phyloP scores from a whole-genome alignment of 2,329 filamentous ascomycete genomes.

The Geosmithia morbida region DNA sequence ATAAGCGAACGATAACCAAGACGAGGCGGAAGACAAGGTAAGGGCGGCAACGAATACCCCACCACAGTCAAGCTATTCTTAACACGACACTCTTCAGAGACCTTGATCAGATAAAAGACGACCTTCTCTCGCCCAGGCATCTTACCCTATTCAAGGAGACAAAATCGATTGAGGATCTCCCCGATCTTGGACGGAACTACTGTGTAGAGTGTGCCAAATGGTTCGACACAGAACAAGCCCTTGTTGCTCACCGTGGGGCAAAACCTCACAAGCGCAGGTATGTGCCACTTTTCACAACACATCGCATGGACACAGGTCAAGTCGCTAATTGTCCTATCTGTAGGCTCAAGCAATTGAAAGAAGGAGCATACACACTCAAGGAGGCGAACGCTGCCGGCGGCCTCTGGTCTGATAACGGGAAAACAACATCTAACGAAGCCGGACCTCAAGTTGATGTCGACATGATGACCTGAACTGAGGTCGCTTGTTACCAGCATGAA shows the following conservation, averaged over 20 bases:
- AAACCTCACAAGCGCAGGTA: slow-evolving; percentile 91
- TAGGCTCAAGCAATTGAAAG: slow-evolving; percentile 68
- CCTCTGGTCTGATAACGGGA: slow-evolving; percentile 50
- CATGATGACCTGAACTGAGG: slow-evolving; percentile 9
- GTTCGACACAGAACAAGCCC: slow-evolving; percentile 74
- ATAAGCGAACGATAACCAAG: slow-evolving; percentile 55
- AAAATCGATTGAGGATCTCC: slow-evolving; percentile 75
- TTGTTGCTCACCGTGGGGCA: slow-evolving; percentile 63
- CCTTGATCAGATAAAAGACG: slow-evolving; percentile 80
- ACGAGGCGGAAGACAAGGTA: slow-evolving; percentile 59
- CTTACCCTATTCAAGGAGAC: slow-evolving; percentile 64
- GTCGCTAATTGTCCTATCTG: slow-evolving; percentile 7
- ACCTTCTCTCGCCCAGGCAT: slow-evolving; percentile 66
- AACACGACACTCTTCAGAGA: slow-evolving; percentile 41
- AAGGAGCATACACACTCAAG: slow-evolving; percentile 76
- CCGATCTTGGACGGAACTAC: slow-evolving; percentile 73
- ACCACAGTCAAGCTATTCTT: not conserved
- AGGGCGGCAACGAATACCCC: not conserved
- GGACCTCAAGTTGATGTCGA: slow-evolving; percentile 12
- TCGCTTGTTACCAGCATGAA: not conserved
- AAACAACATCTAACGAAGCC: slow-evolving; percentile 4
- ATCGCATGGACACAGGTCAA: too few species aligned
- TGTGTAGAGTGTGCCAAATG: slow-evolving; percentile 92
- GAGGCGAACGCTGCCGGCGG: slow-evolving; percentile 72
- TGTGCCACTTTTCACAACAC: slow-evolving; percentile 3